These are phyloP conservation scores for Teratosphaeria nubilosa DNA, from an alignment of 2,329 filamentous ascomycete species.

Conservation along the genomic window DNA sequence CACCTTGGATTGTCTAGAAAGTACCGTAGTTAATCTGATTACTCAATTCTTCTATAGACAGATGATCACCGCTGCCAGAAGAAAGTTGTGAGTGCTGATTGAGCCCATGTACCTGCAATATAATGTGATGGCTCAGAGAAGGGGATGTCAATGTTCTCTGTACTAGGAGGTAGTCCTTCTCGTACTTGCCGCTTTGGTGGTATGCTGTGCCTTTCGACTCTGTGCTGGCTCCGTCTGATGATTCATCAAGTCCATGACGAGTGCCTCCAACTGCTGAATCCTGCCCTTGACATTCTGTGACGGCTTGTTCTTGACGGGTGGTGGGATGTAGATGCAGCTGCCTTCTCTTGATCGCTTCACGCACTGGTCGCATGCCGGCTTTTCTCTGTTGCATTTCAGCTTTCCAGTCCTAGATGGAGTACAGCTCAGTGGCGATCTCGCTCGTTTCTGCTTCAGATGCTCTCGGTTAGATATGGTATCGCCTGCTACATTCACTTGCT, in stretches of 20 bases:
- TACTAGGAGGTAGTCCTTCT: slow-evolving; percentile 1
- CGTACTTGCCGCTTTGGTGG: not conserved
- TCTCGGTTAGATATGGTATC: not conserved
- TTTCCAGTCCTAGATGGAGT: slow-evolving; percentile 27
- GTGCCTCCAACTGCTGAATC: slow-evolving; percentile 24
- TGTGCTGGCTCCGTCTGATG: slow-evolving; percentile 9
- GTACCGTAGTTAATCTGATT: slow-evolving; percentile 16
- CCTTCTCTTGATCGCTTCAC: slow-evolving; percentile 24
- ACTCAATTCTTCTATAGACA: slow-evolving; percentile 35
- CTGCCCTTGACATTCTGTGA: slow-evolving; percentile 26
- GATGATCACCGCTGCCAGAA: slow-evolving; percentile 40
- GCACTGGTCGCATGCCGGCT: slow-evolving; percentile 29
- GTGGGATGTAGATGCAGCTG: slow-evolving; percentile 24
- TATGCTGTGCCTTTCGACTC: not conserved
- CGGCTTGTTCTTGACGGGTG: slow-evolving; percentile 21
- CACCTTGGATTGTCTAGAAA: slow-evolving; percentile 4
- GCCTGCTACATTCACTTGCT: not conserved
- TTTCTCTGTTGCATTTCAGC: slow-evolving; percentile 26
- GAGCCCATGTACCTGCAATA: slow-evolving; percentile 32
- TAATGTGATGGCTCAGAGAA: not conserved
- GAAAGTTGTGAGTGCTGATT: slow-evolving; percentile 37
- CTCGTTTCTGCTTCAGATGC: slow-evolving; percentile 26
- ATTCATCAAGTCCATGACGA: slow-evolving; percentile 29
- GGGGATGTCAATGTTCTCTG: not conserved
- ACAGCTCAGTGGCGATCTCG: slow-evolving; percentile 27